Evolutionary conservation across 495 filamentous ascomycete species (phyloP).

Genomic region (Stereocaulon alpinum): DNA sequence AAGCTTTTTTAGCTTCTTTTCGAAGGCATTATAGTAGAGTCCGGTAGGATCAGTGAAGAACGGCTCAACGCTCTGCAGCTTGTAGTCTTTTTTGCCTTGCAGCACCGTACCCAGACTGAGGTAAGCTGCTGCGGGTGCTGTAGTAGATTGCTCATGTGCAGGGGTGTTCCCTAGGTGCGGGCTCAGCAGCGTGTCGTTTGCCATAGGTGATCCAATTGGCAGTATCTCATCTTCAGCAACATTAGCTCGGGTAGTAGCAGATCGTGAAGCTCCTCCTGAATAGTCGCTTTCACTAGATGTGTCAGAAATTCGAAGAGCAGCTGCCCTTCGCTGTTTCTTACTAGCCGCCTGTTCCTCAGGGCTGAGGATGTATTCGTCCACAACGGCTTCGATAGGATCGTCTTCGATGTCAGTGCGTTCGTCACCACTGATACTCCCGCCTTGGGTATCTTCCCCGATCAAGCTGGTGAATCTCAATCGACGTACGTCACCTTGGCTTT

Average conservation of each 20-base stretch:
- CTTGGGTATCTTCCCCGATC: neutral
- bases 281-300: conserved; percentile 4
- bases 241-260: neutral
- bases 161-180: neutral
- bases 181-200: neutral
- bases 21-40: conserved; percentile 45
- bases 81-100: conserved; percentile 42
- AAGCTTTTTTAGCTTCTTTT: conserved; percentile 41
- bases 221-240: neutral
- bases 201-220: conserved; percentile 11
- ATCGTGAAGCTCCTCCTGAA: conserved; percentile 7
- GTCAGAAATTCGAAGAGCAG: conserved; percentile 5
- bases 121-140: conserved; percentile 23
- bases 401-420: conserved; percentile 13
- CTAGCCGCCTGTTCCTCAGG: conserved; percentile 15
- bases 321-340: conserved; percentile 8
- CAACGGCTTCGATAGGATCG: conserved; percentile 2
- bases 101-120: conserved; percentile 43
- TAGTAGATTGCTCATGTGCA: neutral
- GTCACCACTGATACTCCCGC: conserved; percentile 11
- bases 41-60: conserved; percentile 58
- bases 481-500: conserved; percentile 6
- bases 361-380: conserved; percentile 18
- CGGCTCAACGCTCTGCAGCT: conserved; percentile 54
- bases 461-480: conserved; percentile 8